Evolutionary conservation across 441 rosid genomes (phyloP), one percentile per base, ranked within the genome.

Genomic region (Jatropha podagrica): DNA sequence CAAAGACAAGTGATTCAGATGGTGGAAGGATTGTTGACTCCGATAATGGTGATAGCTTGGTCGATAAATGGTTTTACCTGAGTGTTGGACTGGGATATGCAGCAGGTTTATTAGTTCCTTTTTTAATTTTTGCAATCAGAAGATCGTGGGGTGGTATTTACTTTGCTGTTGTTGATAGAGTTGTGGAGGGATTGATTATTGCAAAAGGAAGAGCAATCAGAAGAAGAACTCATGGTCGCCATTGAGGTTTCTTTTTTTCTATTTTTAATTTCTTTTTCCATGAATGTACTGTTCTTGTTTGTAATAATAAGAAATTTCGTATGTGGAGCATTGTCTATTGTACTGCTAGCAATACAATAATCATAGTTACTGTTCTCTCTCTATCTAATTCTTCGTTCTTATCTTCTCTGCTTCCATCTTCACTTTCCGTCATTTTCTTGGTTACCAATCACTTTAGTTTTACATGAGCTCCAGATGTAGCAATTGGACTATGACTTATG

Each of bases 21-120:
- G 42, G 63, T 52, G 78, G 68, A 44, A 76, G 65, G 27, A 75
- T 15, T 37, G 54, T 7, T 69, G 65, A 37, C 12, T 40, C 52
- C 41, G 76, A 74, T 0, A 41, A 40, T 20, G 75, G 42, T 4
- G 81, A 70, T 42, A 79, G 69, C 61, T 68, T 86, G 8, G 67
- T 74, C 14, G 81, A 85, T 26, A 70, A 71, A 9, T 83, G 88
- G 89, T 85, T 88, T 81, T 84, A 78, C 77, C 46, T 82, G 80
- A 79, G 86, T 11, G 60, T 79, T 60, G 88, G 88, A 4, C 15
- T 83, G 59, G 89, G 89, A 77, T 88, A 76, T 79, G 84, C 85
- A 17, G 74, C 68, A 4, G 88, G 87, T 7, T 54, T 85, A 48
- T 59, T 85, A 46, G 68, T 81, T 74, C 88, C 85, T 17, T 2